Conservation (phyloP, 2,329 filamentous ascomycete species). For the Diaporthe eres region DNA sequence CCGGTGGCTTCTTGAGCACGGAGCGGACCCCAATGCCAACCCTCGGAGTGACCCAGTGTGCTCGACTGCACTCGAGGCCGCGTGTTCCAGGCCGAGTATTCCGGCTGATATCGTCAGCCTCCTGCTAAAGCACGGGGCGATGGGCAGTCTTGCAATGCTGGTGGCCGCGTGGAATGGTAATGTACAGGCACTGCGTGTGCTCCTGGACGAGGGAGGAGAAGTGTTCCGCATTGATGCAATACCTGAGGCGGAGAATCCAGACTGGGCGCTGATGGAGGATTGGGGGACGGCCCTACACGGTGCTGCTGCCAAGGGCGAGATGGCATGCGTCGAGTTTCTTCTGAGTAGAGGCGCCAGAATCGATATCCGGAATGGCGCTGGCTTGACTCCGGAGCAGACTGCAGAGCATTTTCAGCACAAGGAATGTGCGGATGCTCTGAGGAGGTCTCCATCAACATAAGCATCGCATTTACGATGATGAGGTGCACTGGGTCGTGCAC, state of each 20-base stretch:
- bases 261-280: background rate
- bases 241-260: background rate
- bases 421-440: background rate
- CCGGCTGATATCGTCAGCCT: conserved; percentile 11
- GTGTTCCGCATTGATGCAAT: background rate
- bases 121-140: background rate
- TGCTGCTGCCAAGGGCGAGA: conserved; percentile 11
- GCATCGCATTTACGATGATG: background rate
- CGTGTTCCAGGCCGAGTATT: background rate
- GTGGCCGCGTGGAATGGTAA: conserved; percentile 18
- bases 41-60: background rate
- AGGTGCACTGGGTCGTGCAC: background rate
- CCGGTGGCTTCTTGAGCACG: conserved; percentile 13
- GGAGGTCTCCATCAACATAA: background rate
- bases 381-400: background rate
- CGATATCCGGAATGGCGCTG: conserved; percentile 5
- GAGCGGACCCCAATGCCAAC: conserved; percentile 5
- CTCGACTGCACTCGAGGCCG: conserved; percentile 26
- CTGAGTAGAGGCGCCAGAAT: conserved; percentile 16
- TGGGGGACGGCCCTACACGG: conserved; percentile 6
- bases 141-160: background rate
- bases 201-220: conserved; percentile 5
- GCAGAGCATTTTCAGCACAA: background rate
- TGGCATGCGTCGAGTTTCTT: background rate
- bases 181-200: conserved; percentile 5